Base-by-base conservation (phyloP, 768 basidiomycete species). In the Boletus rubescentipes region DNA sequence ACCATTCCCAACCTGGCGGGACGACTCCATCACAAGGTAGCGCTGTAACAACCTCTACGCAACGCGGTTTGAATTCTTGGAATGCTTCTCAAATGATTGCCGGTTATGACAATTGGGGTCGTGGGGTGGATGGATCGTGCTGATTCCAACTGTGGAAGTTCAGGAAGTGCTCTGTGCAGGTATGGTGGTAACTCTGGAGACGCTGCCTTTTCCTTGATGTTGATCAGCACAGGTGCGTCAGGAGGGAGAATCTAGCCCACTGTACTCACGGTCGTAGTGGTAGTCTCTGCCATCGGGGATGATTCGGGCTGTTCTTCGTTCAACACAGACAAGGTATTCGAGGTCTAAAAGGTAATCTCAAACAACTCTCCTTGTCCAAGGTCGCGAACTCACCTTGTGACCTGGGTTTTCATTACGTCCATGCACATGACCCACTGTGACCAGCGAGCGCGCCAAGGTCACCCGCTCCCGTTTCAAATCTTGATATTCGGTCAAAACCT, bases 381-480 rank as follows among this genome's bases (percentile, higher is more conserved):
- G 21, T 4, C 1, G 4, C 9, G 38, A 6, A 43, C 64, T 12
- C 34, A 63, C 66, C 49, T 56, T 64, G 26, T 34, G 16, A 8
- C 43, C 38, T 10, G 37, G 16, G 21, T 53, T 52, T 14, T 31
- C 34, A n/a, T 37, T n/a, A 9, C 23, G 51, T 12, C 39, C 53
- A 20, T 29, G 36, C 18, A 15, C 14, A 41, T 46, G 30, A 18
- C 18, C 31, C 20, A 10, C 5, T 2, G 20, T 34, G 34, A 43
- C 52, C 14, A 47, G 21, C 20, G 53, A 60, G 20, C 57, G 66
- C 11, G 59, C 40, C 36, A 61, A 48, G 10, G 40, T 52, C 26
- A 53, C 57, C 29, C 57, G 56, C 9, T 60, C 67, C 15, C 66
- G 67, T 26, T 52, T 68, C 36, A 67, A 34, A 30, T 67, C 67